These are phyloP conservation scores for Paraphaeosphaeria minitans DNA, from an alignment of 2,329 filamentous ascomycete genomes.

Conservation along the genomic window DNA sequence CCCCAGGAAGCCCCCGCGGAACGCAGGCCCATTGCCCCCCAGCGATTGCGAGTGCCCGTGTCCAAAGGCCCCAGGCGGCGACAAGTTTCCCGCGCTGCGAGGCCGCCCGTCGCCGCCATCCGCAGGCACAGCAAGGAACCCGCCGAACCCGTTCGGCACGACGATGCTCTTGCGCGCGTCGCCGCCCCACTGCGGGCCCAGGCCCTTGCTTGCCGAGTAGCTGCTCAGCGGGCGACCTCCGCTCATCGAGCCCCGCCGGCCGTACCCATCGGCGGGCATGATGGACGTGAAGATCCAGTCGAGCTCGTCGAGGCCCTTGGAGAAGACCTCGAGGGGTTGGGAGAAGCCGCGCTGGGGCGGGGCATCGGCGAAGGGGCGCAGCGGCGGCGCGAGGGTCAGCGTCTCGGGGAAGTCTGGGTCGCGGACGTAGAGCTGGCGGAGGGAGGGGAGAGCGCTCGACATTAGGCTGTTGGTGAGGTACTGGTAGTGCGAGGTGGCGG, in stretches of 20 bases:
- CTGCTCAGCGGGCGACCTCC: slow-evolving; percentile 53
- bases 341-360: slow-evolving; percentile 50
- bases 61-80: slow-evolving; percentile 28
- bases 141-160: slow-evolving; percentile 71
- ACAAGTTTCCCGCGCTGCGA: slow-evolving; percentile 39
- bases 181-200: slow-evolving; percentile 63
- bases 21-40: slow-evolving; percentile 24
- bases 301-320: slow-evolving; percentile 68
- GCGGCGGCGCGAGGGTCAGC: slow-evolving; percentile 73
- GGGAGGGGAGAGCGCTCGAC: slow-evolving; percentile 71
- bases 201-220: slow-evolving; percentile 52
- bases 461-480: slow-evolving; percentile 86
- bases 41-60: slow-evolving; percentile 35
- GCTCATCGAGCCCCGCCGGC: slow-evolving; percentile 46
- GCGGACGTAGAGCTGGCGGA: slow-evolving; percentile 81
- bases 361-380: slow-evolving; percentile 56
- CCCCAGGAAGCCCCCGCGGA: slow-evolving; percentile 38
- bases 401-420: slow-evolving; percentile 83
- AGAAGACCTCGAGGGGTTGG: slow-evolving; percentile 67
- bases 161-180: slow-evolving; percentile 65
- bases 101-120: slow-evolving; percentile 38
- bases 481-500: slow-evolving; percentile 72
- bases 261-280: slow-evolving; percentile 55
- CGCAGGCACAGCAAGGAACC: slow-evolving; percentile 66
- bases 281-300: slow-evolving; percentile 72